Evolutionary conservation across 2,329 filamentous ascomycete species (phyloP).

Genomic region (Clonostachys sp.): DNA sequence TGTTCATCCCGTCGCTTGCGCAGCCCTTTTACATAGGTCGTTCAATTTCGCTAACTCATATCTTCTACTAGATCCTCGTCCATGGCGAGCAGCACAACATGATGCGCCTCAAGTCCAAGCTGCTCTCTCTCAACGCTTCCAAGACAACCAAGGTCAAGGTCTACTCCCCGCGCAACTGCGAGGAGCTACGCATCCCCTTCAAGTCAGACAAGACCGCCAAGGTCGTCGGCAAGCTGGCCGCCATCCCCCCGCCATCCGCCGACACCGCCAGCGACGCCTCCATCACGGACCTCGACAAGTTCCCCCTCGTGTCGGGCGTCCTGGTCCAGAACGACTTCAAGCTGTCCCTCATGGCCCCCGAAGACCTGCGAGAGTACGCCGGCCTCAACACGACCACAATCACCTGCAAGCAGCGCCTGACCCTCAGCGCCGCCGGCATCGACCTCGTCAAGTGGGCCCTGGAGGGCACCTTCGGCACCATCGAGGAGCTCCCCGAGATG

Average conservation of each 20-base stretch:
- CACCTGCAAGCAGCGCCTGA: slow-evolving; percentile 85
- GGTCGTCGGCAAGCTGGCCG: slow-evolving; percentile 89
- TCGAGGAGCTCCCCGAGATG: slow-evolving; percentile 64
- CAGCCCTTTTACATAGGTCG: background rate
- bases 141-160: slow-evolving; percentile 84
- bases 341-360: slow-evolving; percentile 91
- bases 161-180: slow-evolving; percentile 89
- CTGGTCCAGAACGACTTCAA: slow-evolving; percentile 98
- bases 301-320: slow-evolving; percentile 74
- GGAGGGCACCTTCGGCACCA: slow-evolving; percentile 86
- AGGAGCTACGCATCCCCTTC: slow-evolving; percentile 92
- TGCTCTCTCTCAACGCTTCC: slow-evolving; percentile 84
- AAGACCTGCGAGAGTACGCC: slow-evolving; percentile 92
- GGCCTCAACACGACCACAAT: slow-evolving; percentile 96
- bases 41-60: background rate
- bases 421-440: slow-evolving; percentile 79
- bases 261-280: slow-evolving; percentile 22
- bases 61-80: slow-evolving; percentile 69
- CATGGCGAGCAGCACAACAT: slow-evolving; percentile 98
- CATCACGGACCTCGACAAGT: slow-evolving; percentile 6
- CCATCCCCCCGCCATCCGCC: slow-evolving; percentile 48
- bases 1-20: slow-evolving; percentile 13
- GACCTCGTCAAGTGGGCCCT: slow-evolving; percentile 92
- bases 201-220: slow-evolving; percentile 93
- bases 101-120: slow-evolving; percentile 92